Evolutionary conservation across 1,139 yeast species (phyloP).

Genomic region (Pichia sp.): DNA sequence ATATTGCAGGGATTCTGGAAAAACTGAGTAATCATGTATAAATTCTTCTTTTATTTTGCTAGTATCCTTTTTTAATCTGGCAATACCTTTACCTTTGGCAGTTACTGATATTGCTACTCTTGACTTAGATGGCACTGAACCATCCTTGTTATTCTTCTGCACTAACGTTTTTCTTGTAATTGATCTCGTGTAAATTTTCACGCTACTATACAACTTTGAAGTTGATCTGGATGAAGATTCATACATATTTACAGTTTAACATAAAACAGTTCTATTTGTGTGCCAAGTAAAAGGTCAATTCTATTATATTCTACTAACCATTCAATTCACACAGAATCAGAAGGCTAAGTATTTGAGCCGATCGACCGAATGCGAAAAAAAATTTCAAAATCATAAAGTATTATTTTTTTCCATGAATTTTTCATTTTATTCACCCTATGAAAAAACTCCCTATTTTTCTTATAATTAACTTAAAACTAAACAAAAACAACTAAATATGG

Average conservation of each 20-base stretch:
- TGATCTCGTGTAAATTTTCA: not conserved
- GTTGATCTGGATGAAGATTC: not conserved
- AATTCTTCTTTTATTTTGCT: slow-evolving; percentile 14
- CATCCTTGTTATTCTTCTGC: slow-evolving; percentile 4
- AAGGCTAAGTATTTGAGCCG: not conserved
- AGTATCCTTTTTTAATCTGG: slow-evolving; percentile 13
- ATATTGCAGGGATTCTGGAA: slow-evolving; percentile 32
- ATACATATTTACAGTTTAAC: not conserved
- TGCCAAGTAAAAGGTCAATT: too few species aligned
- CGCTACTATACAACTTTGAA: too few species aligned
- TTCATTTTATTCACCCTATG: not conserved
- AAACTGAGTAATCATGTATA: slow-evolving; percentile 33
- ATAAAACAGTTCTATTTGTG: not conserved
- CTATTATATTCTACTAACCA: not conserved
- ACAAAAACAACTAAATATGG: slow-evolving; percentile 31
- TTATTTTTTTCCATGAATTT: not conserved
- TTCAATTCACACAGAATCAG: not conserved
- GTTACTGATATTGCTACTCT: slow-evolving; percentile 1
- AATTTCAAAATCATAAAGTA: not conserved
- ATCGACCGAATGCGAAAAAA: not conserved
- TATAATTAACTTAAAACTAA: not conserved
- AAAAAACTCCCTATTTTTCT: not conserved
- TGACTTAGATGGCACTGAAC: slow-evolving; percentile 1
- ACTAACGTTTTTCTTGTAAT: slow-evolving; percentile 13
- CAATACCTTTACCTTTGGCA: slow-evolving; percentile 15